Conservation (phyloP, 1,139 yeast genomes). For the Debaryomyces subglobosus region DNA sequence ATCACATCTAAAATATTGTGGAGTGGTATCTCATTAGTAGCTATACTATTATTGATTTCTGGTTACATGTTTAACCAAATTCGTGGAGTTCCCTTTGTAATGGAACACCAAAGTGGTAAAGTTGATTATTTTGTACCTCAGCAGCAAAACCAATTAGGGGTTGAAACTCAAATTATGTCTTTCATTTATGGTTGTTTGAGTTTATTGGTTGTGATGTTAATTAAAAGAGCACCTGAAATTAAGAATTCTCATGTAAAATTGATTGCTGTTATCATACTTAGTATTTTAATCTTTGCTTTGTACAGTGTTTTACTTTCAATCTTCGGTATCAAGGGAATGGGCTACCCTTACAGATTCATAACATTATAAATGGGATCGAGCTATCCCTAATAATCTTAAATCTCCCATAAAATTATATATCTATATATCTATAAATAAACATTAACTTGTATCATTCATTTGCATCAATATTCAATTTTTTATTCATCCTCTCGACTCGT, state of each 20-base stretch:
- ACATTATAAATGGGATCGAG: slow-evolving; percentile 9
- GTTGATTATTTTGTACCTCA: slow-evolving; percentile 65
- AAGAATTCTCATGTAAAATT: slow-evolving; percentile 45
- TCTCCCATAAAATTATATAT: slow-evolving; percentile 5
- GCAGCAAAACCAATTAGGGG: slow-evolving; percentile 76
- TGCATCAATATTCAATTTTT: slow-evolving; percentile 6
- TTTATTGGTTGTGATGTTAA: slow-evolving; percentile 49
- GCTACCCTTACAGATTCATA: slow-evolving; percentile 61
- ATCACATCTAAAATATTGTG: slow-evolving; percentile 49
- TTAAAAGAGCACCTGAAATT: slow-evolving; percentile 51
- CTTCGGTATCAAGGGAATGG: slow-evolving; percentile 59
- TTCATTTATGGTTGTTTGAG: slow-evolving; percentile 64
- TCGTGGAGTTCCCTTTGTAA: slow-evolving; percentile 72
- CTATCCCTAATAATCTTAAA: neutral
- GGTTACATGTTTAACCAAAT: slow-evolving; percentile 96
- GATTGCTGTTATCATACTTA: slow-evolving; percentile 43
- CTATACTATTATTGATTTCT: slow-evolving; percentile 71
- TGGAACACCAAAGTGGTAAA: slow-evolving; percentile 56
- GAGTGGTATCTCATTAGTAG: slow-evolving; percentile 63
- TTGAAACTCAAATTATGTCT: slow-evolving; percentile 78
- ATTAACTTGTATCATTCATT: neutral
- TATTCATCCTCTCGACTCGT: slow-evolving; percentile 22
- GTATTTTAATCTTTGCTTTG: slow-evolving; percentile 46
- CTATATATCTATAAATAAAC: slow-evolving; percentile 16
- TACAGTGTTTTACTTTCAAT: slow-evolving; percentile 59